phyloP scores from a whole-genome alignment of 257 asterid genomes.

The Coffea eugenioides region DNA sequence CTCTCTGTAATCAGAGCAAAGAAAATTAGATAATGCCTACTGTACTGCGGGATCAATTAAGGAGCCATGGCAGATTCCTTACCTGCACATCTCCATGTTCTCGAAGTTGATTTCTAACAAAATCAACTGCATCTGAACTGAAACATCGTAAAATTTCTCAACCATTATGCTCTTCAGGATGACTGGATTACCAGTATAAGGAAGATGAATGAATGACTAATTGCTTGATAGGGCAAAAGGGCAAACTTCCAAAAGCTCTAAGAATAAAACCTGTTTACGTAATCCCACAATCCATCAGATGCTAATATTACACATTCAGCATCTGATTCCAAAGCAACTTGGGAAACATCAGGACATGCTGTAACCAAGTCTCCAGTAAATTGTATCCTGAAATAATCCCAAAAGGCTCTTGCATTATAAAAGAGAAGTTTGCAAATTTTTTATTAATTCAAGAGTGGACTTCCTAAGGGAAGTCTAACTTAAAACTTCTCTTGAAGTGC shows the following conservation, averaged over 20 bases:
- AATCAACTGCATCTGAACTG: slow-evolving; percentile 68
- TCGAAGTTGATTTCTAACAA: slow-evolving; percentile 74
- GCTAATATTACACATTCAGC: slow-evolving; percentile 75
- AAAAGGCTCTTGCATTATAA: slow-evolving; percentile 9
- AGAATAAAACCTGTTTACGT: slow-evolving; percentile 53
- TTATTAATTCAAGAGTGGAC: background rate
- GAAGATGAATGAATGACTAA: background rate
- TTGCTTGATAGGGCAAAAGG: too few relatives aligned
- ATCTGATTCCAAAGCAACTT: slow-evolving; percentile 67
- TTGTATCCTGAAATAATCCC: slow-evolving; percentile 49
- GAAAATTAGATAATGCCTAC: slow-evolving; percentile 17
- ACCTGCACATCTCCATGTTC: slow-evolving; percentile 90
- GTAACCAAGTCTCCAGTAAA: slow-evolving; percentile 73
- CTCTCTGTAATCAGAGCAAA: slow-evolving; percentile 45
- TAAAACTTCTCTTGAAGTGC: background rate
- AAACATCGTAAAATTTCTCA: slow-evolving; percentile 12
- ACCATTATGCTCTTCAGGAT: background rate
- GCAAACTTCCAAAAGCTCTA: background rate
- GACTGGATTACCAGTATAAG: background rate
- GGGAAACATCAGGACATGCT: slow-evolving; percentile 76
- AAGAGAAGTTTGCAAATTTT: background rate
- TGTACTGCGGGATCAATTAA: background rate
- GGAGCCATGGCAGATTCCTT: slow-evolving; percentile 7
- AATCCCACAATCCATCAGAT: slow-evolving; percentile 99
- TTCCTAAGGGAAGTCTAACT: background rate